Base-by-base conservation (phyloP, 2,329 filamentous ascomycete genomes). In the Plectosphaerella cucumerina region DNA sequence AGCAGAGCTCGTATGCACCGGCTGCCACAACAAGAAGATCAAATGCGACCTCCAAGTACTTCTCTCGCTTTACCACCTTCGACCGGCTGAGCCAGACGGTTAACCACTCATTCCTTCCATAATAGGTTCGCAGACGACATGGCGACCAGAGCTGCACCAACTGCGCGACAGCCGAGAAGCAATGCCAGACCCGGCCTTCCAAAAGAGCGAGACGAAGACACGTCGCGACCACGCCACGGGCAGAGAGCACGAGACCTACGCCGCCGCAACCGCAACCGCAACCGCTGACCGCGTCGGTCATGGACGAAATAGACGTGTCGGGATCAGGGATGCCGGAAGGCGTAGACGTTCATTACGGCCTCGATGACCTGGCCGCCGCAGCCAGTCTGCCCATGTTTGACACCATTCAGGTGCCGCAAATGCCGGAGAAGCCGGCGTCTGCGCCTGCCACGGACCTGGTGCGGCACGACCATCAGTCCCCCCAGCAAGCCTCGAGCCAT, bases 1-100 rank as follows among this genome's bases (percentile, higher is more conserved):
- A 11, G 66, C 62, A 21, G 60, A 63, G 39, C 49, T 59, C 6
- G 62, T 62, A 49, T 64, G 66, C 51, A 51, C 63, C 20, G 55
- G 57, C 44, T 69, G 66, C 33, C 66, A 69, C 50, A 59, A 62
- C 1, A 69, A 68, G 53, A 69, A 69, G 57, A 61, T 67, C 50
- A 68, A 67, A 35, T 69, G 65, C 26, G 63, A 68, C 51, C 52
- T 67, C 26, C 63, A 67, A 57, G 61, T 58, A 44, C 31, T 50
- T 22, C 18, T 34, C 17, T 26, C 41, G n/a, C 47, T 35, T 15
- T 14, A 33, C 42, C 35, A 43, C 17, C 50, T 43, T 45, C 46
- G 21, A 12, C 34, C 15, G 8, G 14, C 6, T 12, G 26, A 17
- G 35, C 5, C 17, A 20, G 14, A 6, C 20, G 4, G 15, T 9